A percentile compares a stretch with the other conserved stretches of the same genome.
These are phyloP conservation scores for Lachnellula subtilissima DNA, from an alignment of 2,329 filamentous ascomycete genomes.

Conservation along the genomic window DNA sequence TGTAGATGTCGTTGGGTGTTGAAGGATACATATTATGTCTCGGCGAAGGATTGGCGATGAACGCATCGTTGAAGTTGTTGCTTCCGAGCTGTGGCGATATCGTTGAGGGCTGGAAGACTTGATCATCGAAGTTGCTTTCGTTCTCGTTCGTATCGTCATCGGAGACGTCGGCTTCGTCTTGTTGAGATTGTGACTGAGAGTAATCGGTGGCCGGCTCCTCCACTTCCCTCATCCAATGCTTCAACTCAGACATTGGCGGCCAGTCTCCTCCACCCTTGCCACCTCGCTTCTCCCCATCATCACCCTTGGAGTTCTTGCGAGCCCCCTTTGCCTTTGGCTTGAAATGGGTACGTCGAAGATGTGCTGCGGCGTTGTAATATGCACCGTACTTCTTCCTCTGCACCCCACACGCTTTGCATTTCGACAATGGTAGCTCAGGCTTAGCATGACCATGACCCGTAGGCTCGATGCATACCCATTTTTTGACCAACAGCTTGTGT, in stretches of 20 bases:
- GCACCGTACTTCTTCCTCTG: constrained; percentile 83
- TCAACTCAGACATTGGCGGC: constrained; percentile 51
- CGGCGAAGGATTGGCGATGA: not conserved
- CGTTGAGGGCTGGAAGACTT: not conserved
- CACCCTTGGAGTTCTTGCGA: constrained; percentile 27
- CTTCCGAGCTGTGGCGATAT: not conserved
- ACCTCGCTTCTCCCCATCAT: constrained; percentile 42
- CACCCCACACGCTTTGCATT: constrained; percentile 65
- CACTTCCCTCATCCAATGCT: constrained; percentile 53
- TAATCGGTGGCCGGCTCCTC: constrained; percentile 14
- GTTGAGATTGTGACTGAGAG: not conserved
- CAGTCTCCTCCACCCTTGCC: constrained; percentile 48
- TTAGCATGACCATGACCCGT: constrained; percentile 40
- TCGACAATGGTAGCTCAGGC: constrained; percentile 56
- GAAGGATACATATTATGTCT: not conserved
- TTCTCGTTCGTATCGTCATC: constrained; percentile 1
- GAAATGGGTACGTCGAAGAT: constrained; percentile 82
- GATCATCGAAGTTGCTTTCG: not conserved
- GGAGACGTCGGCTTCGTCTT: constrained; percentile 1
- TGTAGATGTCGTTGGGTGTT: not conserved
- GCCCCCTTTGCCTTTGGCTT: constrained; percentile 52
- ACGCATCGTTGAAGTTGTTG: not conserved
- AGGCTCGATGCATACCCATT: constrained; percentile 56
- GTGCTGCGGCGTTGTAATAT: constrained; percentile 90
- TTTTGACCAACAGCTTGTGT: constrained; percentile 54